Evolutionary conservation across 2,329 filamentous ascomycete genomes (phyloP), one percentile per base, ranked within the genome.

Genomic region (Drechslerella dactyloides): DNA sequence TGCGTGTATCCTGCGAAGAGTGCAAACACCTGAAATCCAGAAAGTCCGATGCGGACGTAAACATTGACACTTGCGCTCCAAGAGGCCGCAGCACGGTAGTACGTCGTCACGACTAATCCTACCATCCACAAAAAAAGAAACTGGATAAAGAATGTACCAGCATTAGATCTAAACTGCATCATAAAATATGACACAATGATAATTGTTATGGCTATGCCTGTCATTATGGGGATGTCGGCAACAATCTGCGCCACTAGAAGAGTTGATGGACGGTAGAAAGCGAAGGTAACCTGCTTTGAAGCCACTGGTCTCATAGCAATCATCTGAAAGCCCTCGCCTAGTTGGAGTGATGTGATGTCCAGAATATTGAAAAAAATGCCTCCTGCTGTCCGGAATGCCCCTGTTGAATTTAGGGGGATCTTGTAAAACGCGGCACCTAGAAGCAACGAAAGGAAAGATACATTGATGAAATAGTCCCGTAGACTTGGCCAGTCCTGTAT

Each of bases 401-500:
- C 87, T 46, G 81, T 82, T 0, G 86, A 88, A 75, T 85, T 82
- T 3, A 83, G 76, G 0, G 85, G 80, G 77, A 87, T 82, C 11
- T 86, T 90, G 76, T 91, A 90, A 80, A 94, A 94, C 17, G 94
- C 82, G 1, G 88, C 90, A 1, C 90, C 89, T 60, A 93, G 87
- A 73, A 96, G 90, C 8, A 96, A 82, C 63, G 80, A 85, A 78
- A 90, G 90, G 65, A 88, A 84, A 66, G 93, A 80, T 76, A 92
- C 90, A 78, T 91, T 91, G 79, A 91, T 89, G 69, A 89, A 84
- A 75, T 93, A 94, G 44, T 90, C 93, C 78, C 87, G 88, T 0
- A 94, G 82, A 0, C 89, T 89, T 0, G 87, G 87, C 69, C 84
- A 87, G 79, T 96, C 90, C 42, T 90, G 90, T 77, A 85, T 85